phyloP scores from a whole-genome alignment of 768 basidiomycete genomes.

The Tylopilus vinaceipallidus region DNA sequence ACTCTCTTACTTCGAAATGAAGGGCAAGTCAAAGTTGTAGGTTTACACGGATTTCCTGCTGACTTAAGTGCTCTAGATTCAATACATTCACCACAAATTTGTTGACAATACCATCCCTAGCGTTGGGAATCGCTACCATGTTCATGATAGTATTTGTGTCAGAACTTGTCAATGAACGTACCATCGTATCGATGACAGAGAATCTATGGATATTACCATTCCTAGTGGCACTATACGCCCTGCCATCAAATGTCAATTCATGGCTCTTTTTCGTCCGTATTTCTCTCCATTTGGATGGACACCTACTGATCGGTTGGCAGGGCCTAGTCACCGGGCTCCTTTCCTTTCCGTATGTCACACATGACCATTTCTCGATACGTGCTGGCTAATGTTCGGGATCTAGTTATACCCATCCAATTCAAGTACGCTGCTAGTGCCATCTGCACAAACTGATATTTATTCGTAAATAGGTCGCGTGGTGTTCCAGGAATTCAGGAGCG shows the following conservation, averaged over 20 bases:
- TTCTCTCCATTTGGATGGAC: too few species aligned
- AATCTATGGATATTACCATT: slow-evolving; percentile 63
- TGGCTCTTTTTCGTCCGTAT: too few species aligned
- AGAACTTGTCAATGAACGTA: slow-evolving; percentile 52
- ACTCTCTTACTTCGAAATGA: too few species aligned
- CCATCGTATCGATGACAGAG: slow-evolving; percentile 50
- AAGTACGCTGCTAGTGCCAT: too few species aligned
- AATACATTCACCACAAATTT: slow-evolving; percentile 61
- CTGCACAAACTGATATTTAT: slow-evolving; percentile 18
- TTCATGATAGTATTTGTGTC: slow-evolving; percentile 48
- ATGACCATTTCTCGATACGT: too few species aligned
- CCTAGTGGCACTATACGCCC: slow-evolving; percentile 53
- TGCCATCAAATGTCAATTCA: too few species aligned
- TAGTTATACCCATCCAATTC: slow-evolving; percentile 47
- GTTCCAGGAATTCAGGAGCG: slow-evolving; percentile 55
- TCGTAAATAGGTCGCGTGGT: too few species aligned
- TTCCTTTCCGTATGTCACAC: too few species aligned
- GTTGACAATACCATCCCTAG: slow-evolving; percentile 54
- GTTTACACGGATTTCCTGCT: background rate
- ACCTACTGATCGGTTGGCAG: too few species aligned
- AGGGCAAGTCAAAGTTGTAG: slow-evolving; percentile 10
- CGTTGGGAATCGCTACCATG: slow-evolving; percentile 52
- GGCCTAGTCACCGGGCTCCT: too few species aligned
- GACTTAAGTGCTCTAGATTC: slow-evolving; percentile 38
- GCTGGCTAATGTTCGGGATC: background rate